A percentile compares a stretch with the other conserved stretches of the same genome.
These are phyloP conservation scores for Apiospora marii DNA, from an alignment of 2,329 filamentous ascomycete genomes.

Conservation along the genomic window DNA sequence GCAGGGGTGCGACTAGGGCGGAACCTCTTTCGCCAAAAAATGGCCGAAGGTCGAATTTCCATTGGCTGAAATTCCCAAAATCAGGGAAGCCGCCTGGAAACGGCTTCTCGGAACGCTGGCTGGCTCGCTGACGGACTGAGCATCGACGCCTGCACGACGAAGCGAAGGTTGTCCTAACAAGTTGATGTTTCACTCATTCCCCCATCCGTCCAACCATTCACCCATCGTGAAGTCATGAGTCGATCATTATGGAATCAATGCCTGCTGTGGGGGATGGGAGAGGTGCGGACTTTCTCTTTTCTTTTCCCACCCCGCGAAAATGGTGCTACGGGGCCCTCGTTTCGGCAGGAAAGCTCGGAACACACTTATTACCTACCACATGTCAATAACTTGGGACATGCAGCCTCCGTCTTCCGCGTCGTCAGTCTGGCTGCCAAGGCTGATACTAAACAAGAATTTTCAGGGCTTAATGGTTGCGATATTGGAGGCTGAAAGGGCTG, in stretches of 20 bases:
- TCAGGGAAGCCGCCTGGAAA: conserved; percentile 15
- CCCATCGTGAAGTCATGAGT: conserved; percentile 14
- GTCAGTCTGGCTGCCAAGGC: neutral
- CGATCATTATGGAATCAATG: conserved; percentile 12
- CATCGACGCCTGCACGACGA: neutral
- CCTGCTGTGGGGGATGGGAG: neutral
- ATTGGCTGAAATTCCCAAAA: conserved; percentile 22
- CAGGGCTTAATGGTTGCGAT: neutral
- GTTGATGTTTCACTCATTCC: neutral
- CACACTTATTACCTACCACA: neutral
- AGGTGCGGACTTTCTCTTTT: neutral
- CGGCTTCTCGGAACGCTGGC: conserved; percentile 22
- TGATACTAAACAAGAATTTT: neutral
- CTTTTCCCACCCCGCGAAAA: neutral
- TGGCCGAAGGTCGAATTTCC: conserved; percentile 24
- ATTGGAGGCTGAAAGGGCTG: conserved; percentile 19
- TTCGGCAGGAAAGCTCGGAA: neutral
- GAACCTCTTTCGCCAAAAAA: conserved; percentile 12
- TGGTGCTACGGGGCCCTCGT: neutral
- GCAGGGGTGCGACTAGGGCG: neutral
- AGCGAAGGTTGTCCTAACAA: conserved; percentile 10
- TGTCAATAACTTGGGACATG: neutral
- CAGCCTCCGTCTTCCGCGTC: neutral
- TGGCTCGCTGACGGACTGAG: neutral
- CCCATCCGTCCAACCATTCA: conserved; percentile 5